phyloP scores from a whole-genome alignment of 371 early-diverging fungal species.

The Saksenaea oblongispora region DNA sequence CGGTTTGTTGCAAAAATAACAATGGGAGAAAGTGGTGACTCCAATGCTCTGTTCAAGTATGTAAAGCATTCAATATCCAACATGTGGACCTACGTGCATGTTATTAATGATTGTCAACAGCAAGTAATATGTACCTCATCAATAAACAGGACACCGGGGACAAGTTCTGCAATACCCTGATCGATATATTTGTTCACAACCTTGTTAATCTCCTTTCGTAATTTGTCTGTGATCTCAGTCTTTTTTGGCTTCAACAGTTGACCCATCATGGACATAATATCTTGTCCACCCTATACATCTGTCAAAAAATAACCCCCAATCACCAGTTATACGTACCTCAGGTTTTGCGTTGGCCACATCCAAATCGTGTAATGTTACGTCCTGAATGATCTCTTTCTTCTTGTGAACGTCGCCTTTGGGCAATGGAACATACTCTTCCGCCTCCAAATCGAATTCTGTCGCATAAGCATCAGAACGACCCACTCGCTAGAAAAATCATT shows the following conservation, averaged over 20 bases:
- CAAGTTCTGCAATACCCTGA: constrained; percentile 96
- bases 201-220: constrained; percentile 98
- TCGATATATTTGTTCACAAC: constrained; percentile 98
- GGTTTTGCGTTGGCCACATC: constrained; percentile 98
- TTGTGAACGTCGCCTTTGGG: constrained; percentile 99
- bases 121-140: constrained; percentile 80
- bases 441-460: constrained; percentile 96
- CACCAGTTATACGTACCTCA: constrained; percentile 47
- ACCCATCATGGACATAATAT: constrained; percentile 97
- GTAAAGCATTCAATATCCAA: constrained; percentile 99
- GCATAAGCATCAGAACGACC: constrained; percentile 96
- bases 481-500: constrained; percentile 66
- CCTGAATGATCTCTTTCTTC: constrained; percentile 96
- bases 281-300: constrained; percentile 79
- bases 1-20: constrained; percentile 98
- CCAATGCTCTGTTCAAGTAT: constrained; percentile 96
- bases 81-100: constrained; percentile 80
- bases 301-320: background rate
- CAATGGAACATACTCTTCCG: constrained; percentile 95
- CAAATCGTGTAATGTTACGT: constrained; percentile 98
- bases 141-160: constrained; percentile 97
- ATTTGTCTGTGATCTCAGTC: constrained; percentile 97
- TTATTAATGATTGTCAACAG: constrained; percentile 9
- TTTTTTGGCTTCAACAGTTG: constrained; percentile 96
- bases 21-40: constrained; percentile 94